Base-by-base conservation (phyloP, 129 eudicot genomes). In the Apium graveolens region DNA sequence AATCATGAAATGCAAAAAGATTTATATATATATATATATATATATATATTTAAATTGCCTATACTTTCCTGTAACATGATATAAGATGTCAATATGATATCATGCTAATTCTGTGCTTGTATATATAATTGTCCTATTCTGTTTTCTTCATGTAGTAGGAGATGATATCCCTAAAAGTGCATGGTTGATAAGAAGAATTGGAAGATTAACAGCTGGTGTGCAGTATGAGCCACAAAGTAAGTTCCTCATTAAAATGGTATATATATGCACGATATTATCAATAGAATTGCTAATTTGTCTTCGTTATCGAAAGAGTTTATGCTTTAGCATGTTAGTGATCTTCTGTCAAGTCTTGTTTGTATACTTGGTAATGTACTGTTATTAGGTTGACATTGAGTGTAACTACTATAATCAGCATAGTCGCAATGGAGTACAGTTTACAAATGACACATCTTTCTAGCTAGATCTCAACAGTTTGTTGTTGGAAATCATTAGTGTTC, bases 181-280 rank as follows among this genome's bases (percentile, higher is more conserved):
- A 80, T 94, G 98, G 98, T 81, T 94, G 82, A 90, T 94, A 45
- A 89, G 96, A 91, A 91, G 88, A 90, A 81, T 94, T 73, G 93
- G 98, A 81, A 89, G 97, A 80, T 80, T 94, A 76, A 91, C 96
- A 75, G 92, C 96, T 81, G 98, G 98, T 9, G 93, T 89, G 83
- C 96, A 94, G 78, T 94, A 88, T 84, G 96, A 91, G 81, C 97
- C 98, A 78, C 83, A 80, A 79, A 84, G 98, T 91, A 88, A 86
- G 97, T 65, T 79, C 81, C 42, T 66, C 45, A 0, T 43, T 72
- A 29, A 41, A 60, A 45, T 74, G 55, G 11, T 29, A 76, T 46
- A 70, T 79, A 55, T 43, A 11, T 34, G 18, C 51, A 8, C 65
- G 39, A 46, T 37, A 70, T 16, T 29, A 70, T 5, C 20, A 70